phyloP scores from a whole-genome alignment of 73 alveolate genomes.

The Uronychia setigera region DNA sequence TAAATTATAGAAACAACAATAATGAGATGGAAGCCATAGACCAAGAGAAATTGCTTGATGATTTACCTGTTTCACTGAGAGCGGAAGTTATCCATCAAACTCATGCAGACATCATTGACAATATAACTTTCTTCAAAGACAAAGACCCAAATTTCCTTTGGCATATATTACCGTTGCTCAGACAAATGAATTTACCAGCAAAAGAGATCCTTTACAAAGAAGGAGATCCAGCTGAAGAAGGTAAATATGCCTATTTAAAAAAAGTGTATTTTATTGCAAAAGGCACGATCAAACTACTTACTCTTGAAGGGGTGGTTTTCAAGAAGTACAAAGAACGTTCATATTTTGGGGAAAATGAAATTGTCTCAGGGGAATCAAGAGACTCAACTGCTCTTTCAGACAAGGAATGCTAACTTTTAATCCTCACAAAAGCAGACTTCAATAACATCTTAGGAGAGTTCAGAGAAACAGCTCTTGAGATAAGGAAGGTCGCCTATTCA shows the following conservation, averaged over 20 bases:
- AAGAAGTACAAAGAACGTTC: not conserved
- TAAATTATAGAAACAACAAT: not conserved
- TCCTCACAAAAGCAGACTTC: conserved; percentile 5
- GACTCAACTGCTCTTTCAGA: not conserved
- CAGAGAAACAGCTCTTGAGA: not conserved
- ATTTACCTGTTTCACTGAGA: conserved; percentile 17
- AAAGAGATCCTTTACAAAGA: conserved; percentile 67
- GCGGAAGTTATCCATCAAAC: conserved; percentile 10
- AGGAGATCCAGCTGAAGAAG: conserved; percentile 73
- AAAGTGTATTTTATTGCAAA: not conserved
- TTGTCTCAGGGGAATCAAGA: not conserved
- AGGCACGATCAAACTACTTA: not conserved
- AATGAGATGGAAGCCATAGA: not conserved
- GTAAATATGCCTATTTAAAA: not conserved
- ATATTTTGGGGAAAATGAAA: not conserved
- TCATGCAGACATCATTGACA: conserved; percentile 1
- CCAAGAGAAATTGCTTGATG: conserved; percentile 6
- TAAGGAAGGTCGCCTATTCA: not conserved
- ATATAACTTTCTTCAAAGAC: not conserved
- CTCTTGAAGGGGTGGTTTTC: not conserved
- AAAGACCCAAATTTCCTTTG: conserved; percentile 57
- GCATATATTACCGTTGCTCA: conserved; percentile 67
- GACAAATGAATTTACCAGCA: conserved; percentile 63
- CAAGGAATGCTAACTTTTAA: not conserved
- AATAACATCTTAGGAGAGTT: not conserved